phyloP scores from a whole-genome alignment of 257 asterid species.

The Solanum paucissectum region DNA sequence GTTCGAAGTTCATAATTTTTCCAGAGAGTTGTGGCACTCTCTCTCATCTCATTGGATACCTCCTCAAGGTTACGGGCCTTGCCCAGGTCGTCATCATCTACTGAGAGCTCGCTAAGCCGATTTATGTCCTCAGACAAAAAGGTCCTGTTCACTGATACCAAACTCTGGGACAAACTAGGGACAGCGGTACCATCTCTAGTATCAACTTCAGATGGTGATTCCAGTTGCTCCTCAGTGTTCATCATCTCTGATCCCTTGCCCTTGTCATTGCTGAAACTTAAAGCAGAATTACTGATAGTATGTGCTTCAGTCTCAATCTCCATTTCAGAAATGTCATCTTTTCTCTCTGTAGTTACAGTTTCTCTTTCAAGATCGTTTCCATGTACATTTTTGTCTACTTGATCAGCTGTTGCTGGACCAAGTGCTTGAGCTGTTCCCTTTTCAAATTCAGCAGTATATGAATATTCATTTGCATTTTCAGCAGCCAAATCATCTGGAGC shows the following conservation, averaged over 20 bases:
- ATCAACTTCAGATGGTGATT: slow-evolving; percentile 28
- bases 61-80: slow-evolving; percentile 33
- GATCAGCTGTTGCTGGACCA: slow-evolving; percentile 92
- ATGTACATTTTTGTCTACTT: slow-evolving; percentile 38
- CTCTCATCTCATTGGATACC: slow-evolving; percentile 34
- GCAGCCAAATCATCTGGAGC: slow-evolving; percentile 42
- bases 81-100: slow-evolving; percentile 48
- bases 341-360: slow-evolving; percentile 15
- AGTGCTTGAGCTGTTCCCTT: slow-evolving; percentile 91
- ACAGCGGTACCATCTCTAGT: slow-evolving; percentile 16
- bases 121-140: slow-evolving; percentile 40
- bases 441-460: slow-evolving; percentile 73
- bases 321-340: slow-evolving; percentile 32
- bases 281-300: slow-evolving; percentile 22
- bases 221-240: slow-evolving; percentile 33
- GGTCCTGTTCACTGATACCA: slow-evolving; percentile 41
- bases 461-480: slow-evolving; percentile 72
- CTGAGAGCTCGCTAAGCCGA: slow-evolving; percentile 18
- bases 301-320: slow-evolving; percentile 49
- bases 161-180: slow-evolving; percentile 27
- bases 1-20: slow-evolving; percentile 59
- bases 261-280: slow-evolving; percentile 17
- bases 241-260: slow-evolving; percentile 14
- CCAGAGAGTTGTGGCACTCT: slow-evolving; percentile 62
- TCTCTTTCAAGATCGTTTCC: slow-evolving; percentile 51